Evolutionary conservation across 805 yeast genomes (phyloP).

Genomic region (Deakozyma indianensis): DNA sequence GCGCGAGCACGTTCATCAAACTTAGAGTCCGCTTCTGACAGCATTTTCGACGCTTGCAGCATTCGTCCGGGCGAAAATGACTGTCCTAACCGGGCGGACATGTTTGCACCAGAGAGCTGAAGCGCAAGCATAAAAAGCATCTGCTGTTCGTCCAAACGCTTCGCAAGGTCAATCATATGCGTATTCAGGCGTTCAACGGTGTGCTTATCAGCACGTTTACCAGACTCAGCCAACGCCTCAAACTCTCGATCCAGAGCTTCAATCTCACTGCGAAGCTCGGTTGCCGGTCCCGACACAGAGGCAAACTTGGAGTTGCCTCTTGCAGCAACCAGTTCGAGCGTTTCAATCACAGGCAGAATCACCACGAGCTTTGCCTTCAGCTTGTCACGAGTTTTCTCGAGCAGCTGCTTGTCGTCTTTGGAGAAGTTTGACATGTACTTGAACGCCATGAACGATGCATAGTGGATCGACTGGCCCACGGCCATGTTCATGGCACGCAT

Average conservation of each 20-base stretch:
- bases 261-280: not conserved
- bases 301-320: slow-evolving; percentile 15
- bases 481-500: not conserved
- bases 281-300: not conserved
- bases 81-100: slow-evolving; percentile 34
- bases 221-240: not conserved
- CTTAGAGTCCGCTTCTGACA: slow-evolving; percentile 26
- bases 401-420: slow-evolving; percentile 31
- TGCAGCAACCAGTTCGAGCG: slow-evolving; percentile 37
- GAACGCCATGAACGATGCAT: not conserved
- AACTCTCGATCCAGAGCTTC: not conserved
- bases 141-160: not conserved
- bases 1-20: slow-evolving; percentile 10
- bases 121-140: slow-evolving; percentile 38
- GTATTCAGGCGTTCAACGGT: not conserved
- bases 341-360: slow-evolving; percentile 51
- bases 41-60: slow-evolving; percentile 42
- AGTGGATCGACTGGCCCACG: not conserved
- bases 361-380: slow-evolving; percentile 46
- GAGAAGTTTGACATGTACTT: slow-evolving; percentile 14
- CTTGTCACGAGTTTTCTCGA: slow-evolving; percentile 29
- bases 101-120: slow-evolving; percentile 52
- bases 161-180: not conserved
- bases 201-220: not conserved
- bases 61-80: slow-evolving; percentile 50